A percentile compares a stretch with the other conserved stretches of the same genome.
phyloP scores from a whole-genome alignment of 2,329 filamentous ascomycete genomes.

The Phaeosphaeriaceae sp. region DNA sequence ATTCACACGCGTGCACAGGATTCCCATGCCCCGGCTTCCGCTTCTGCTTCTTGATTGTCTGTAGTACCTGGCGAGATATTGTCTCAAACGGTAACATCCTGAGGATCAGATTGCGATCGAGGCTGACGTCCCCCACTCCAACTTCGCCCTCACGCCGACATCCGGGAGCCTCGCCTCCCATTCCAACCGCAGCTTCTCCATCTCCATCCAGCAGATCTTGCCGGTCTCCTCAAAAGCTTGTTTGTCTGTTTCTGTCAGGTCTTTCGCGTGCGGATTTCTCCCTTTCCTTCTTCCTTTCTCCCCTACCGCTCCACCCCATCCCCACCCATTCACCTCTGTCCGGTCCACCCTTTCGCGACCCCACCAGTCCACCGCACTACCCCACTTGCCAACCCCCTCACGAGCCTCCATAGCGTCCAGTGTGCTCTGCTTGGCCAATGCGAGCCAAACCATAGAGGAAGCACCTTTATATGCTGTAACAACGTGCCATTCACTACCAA shows the following conservation, averaged over 20 bases:
- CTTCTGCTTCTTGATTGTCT: no score
- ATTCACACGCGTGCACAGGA: no score
- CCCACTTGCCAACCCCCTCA: conserved; percentile 78
- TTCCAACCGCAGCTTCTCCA: conserved; percentile 72
- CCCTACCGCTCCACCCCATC: conserved; percentile 62
- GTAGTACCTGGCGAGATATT: no score
- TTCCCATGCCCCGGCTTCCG: no score
- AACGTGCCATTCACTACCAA: conserved; percentile 89
- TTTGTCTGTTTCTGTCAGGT: conserved; percentile 66
- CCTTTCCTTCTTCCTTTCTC: conserved; percentile 59
- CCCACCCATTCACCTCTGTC: conserved; percentile 89
- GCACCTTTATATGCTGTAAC: conserved; percentile 79
- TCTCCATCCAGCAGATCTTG: conserved; percentile 67
- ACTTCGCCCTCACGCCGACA: conserved; percentile 46
- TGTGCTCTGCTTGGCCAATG: conserved; percentile 68
- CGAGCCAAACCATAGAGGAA: conserved; percentile 76
- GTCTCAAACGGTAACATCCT: no score
- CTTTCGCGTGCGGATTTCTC: conserved; percentile 63
- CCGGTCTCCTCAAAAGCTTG: conserved; percentile 69
- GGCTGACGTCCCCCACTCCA: conserved; percentile 27
- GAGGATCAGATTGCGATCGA: no score
- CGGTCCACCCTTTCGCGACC: conserved; percentile 69
- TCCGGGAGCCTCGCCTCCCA: conserved; percentile 61
- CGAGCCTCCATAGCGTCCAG: conserved; percentile 62
- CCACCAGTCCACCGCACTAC: conserved; percentile 68